phyloP scores from a whole-genome alignment of 169 alveolate genomes.

The Plasmodium berghei region DNA sequence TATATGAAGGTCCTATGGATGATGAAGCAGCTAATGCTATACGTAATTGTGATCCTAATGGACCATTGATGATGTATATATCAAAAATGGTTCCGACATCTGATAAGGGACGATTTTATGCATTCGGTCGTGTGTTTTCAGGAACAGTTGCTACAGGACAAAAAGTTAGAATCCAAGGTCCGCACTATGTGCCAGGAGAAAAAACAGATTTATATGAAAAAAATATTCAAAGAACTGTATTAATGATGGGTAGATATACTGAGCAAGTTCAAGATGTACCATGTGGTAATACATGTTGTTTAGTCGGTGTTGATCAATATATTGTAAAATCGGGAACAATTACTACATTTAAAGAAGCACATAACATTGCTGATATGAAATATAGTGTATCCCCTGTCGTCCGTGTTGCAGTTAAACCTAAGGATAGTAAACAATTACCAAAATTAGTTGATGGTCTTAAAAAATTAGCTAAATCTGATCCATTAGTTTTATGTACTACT shows the following conservation, averaged over 20 bases:
- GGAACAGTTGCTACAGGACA: constrained; percentile 99
- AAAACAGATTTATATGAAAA: constrained; percentile 96
- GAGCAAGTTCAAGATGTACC: constrained; percentile 98
- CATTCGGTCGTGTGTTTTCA: constrained; percentile 99
- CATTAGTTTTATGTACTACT: constrained; percentile 97
- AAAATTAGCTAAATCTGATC: constrained; percentile 98
- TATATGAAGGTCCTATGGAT: constrained; percentile 99
- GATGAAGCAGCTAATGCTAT: constrained; percentile 97
- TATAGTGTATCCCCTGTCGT: constrained; percentile 99
- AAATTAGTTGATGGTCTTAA: constrained; percentile 99
- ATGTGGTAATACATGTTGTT: constrained; percentile 99
- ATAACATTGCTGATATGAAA: constrained; percentile 98
- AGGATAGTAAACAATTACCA: constrained; percentile 98
- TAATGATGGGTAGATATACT: constrained; percentile 98
- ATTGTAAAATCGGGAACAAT: constrained; percentile 98
- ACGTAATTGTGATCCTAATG: constrained; percentile 98
- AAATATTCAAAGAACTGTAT: constrained; percentile 98
- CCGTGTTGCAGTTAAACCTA: constrained; percentile 99
- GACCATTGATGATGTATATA: constrained; percentile 99
- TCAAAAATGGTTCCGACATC: constrained; percentile 99
- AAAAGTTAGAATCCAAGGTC: constrained; percentile 99
- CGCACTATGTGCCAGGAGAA: constrained; percentile 98
- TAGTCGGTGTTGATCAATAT: constrained; percentile 99
- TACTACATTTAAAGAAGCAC: constrained; percentile 96
- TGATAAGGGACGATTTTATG: constrained; percentile 99